Evolutionary conservation across 805 yeast species (phyloP).

Genomic region (Groenewaldozyma salmanticensis): DNA sequence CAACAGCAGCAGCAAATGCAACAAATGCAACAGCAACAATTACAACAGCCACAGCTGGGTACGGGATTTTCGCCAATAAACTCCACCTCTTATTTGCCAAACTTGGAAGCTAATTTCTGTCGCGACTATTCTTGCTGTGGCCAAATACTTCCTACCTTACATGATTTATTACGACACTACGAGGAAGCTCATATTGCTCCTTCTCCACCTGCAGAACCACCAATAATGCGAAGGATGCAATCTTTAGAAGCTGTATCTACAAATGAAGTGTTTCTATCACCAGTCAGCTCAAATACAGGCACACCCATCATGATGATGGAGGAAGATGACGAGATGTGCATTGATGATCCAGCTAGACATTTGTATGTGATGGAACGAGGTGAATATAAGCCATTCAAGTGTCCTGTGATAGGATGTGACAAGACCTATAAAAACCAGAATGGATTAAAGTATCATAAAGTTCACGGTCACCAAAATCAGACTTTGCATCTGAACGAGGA

Average conservation of each 20-base stretch:
- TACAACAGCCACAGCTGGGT: slow-evolving; percentile 28
- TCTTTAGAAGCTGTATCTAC: slow-evolving; percentile 85
- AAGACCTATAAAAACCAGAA: slow-evolving; percentile 96
- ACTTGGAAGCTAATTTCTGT: slow-evolving; percentile 91
- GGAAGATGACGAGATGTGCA: slow-evolving; percentile 64
- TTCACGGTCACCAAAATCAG: slow-evolving; percentile 96
- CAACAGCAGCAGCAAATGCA: no score
- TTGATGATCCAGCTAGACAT: slow-evolving; percentile 95
- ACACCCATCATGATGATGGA: slow-evolving; percentile 28
- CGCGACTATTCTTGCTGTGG: slow-evolving; percentile 97
- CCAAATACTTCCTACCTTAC: slow-evolving; percentile 79
- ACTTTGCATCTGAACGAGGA: slow-evolving; percentile 83
- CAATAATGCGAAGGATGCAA: slow-evolving; percentile 31
- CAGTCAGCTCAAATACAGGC: slow-evolving; percentile 22
- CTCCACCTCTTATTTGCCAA: slow-evolving; percentile 74
- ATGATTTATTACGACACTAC: slow-evolving; percentile 86
- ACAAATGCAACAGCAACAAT: no score
- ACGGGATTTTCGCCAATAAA: slow-evolving; percentile 58
- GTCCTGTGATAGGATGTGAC: slow-evolving; percentile 98
- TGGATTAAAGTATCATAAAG: slow-evolving; percentile 89
- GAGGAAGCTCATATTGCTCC: slow-evolving; percentile 87
- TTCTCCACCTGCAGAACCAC: slow-evolving; percentile 36
- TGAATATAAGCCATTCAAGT: slow-evolving; percentile 89
- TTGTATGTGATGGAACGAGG: slow-evolving; percentile 85
- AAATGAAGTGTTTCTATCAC: slow-evolving; percentile 73